Base-by-base conservation (phyloP, 495 filamentous ascomycete genomes). In the Tuber borchii region DNA sequence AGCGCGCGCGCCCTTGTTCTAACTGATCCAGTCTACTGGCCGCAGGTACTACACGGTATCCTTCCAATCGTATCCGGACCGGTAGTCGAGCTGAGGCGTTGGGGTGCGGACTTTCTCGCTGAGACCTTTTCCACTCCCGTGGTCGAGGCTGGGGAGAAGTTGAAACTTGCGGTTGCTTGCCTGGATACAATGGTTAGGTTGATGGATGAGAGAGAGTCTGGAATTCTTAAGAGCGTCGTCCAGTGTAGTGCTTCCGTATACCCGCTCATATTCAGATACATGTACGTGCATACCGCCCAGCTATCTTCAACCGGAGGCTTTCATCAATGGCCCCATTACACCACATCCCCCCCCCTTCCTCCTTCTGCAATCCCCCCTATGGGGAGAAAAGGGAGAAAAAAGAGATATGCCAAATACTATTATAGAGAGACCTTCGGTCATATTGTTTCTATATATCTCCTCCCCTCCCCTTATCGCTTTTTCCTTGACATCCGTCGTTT, bases 21-120 rank as follows among this genome's bases (percentile, higher is more conserved):
- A 69, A 88, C 89, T 68, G 93, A 97, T 85, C 86, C 93, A 45
- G 87, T 87, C 75, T 91, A 93, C 84, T 99, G 97, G 86, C 89
- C 90, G 44, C 92, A 92, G 83, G 93, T 99, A 83, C 89, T 98
- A 74, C 92, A 92, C 83, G 93, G 92, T 40, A 93, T 97, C 74
- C 87, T 97, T 7, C 93, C 94, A 37, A 93, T 98, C 82, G 91
- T 97, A 81, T 80, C 81, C 7, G 91, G 91, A 44, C 88, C 91
- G n/a, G 86, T 87, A 72, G 84, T 97, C 31, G 93, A 97, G 84
- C 85, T 97, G 79, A 91, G 93, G 84, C 87, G 94, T 90, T 99
- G 96, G 96, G 96, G 94, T 37, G 90, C 94, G 37, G 93, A 97
- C 40, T 99, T 99, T 83, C 87, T 99, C 51, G 95, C 96, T 56